phyloP scores from a whole-genome alignment of 2,329 filamentous ascomycete species.

The Bimuria novae-zelandiae region DNA sequence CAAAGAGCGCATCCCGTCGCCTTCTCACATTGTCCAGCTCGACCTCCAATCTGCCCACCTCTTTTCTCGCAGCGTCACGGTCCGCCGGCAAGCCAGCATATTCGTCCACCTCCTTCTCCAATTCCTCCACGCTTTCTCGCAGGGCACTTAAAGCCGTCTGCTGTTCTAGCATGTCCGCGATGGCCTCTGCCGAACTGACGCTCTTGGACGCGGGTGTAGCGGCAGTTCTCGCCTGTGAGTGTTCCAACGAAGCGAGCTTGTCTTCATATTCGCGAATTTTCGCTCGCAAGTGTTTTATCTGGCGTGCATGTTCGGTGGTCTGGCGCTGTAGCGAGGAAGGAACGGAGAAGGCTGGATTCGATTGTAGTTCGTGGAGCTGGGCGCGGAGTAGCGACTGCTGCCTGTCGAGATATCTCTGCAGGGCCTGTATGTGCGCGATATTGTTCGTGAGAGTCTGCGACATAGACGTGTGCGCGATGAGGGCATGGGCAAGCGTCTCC shows the following conservation, averaged over 20 bases:
- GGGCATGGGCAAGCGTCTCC: slow-evolving; percentile 39
- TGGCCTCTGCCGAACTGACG: slow-evolving; percentile 54
- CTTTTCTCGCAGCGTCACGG: slow-evolving; percentile 67
- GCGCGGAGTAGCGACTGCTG: slow-evolving; percentile 37
- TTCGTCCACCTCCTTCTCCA: slow-evolving; percentile 66
- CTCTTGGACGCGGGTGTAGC: slow-evolving; percentile 37
- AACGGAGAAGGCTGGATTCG: slow-evolving; percentile 46
- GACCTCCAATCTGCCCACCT: slow-evolving; percentile 68
- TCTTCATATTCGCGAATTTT: slow-evolving; percentile 69
- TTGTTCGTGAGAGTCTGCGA: slow-evolving; percentile 39
- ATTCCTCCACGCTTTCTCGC: slow-evolving; percentile 59
- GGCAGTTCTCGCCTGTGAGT: slow-evolving; percentile 20
- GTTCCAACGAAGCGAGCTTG: slow-evolving; percentile 45
- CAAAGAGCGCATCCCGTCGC: slow-evolving; percentile 74
- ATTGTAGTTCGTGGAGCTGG: slow-evolving; percentile 37
- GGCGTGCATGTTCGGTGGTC: slow-evolving; percentile 75
- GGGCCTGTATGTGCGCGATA: slow-evolving; percentile 36
- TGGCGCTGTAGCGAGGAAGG: slow-evolving; percentile 65
- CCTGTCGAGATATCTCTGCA: slow-evolving; percentile 39
- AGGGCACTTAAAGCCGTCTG: slow-evolving; percentile 66
- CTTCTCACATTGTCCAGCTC: slow-evolving; percentile 66
- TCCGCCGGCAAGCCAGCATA: slow-evolving; percentile 78
- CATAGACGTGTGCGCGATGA: slow-evolving; percentile 39
- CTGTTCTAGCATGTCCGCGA: slow-evolving; percentile 63
- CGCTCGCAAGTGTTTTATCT: slow-evolving; percentile 67